These are phyloP conservation scores for Capsicum pubescens DNA, from an alignment of 257 asterid species.

Conservation along the genomic window DNA sequence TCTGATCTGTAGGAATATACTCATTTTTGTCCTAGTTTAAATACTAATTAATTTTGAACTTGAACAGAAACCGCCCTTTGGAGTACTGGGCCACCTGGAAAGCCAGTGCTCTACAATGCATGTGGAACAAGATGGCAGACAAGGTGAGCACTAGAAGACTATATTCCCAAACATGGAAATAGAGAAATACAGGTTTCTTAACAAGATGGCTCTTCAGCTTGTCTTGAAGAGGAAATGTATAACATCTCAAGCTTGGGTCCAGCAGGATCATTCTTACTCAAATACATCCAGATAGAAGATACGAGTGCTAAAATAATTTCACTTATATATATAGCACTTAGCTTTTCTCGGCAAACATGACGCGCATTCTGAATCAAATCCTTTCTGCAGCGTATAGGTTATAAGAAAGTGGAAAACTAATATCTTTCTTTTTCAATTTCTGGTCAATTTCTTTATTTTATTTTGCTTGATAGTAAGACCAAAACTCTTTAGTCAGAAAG, in stretches of 20 bases:
- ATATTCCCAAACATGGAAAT: too few species aligned
- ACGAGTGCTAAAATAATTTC: slow-evolving; percentile 11
- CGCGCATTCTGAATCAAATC: not conserved
- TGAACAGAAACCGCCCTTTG: slow-evolving; percentile 37
- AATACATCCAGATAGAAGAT: slow-evolving; percentile 25
- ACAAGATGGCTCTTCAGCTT: not conserved
- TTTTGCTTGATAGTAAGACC: not conserved
- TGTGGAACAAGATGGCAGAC: slow-evolving; percentile 46
- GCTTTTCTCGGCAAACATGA: not conserved
- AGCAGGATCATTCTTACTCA: slow-evolving; percentile 15
- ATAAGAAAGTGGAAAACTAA: not conserved
- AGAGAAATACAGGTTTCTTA: not conserved
- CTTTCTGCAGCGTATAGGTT: not conserved
- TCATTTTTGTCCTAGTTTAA: not conserved
- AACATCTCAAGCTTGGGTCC: slow-evolving; percentile 23
- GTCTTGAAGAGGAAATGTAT: slow-evolving; percentile 3
- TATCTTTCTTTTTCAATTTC: not conserved
- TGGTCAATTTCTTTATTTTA: not conserved
- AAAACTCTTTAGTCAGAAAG: too few species aligned
- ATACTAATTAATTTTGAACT: not conserved
- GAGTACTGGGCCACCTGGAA: slow-evolving; percentile 41
- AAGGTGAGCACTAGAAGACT: slow-evolving; percentile 31
- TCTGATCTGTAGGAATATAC: not conserved
- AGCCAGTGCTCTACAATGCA: slow-evolving; percentile 46
- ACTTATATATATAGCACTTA: not conserved